These are phyloP conservation scores for Euphorbia corollata DNA, from an alignment of 441 rosid genomes.

Conservation along the genomic window DNA sequence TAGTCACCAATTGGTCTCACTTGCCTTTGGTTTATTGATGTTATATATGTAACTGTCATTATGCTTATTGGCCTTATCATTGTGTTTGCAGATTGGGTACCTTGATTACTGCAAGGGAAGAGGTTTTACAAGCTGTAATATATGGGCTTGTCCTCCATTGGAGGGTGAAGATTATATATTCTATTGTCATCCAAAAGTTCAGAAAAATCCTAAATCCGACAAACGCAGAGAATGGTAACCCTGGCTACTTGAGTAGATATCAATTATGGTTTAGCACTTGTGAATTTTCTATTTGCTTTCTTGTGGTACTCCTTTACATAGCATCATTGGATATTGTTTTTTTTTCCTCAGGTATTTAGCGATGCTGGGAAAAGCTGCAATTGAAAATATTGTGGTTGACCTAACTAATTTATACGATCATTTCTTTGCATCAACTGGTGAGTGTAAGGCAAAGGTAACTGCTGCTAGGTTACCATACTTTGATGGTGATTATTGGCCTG, in stretches of 20 bases:
- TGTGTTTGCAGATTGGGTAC: conserved; percentile 71
- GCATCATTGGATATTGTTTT: conserved; percentile 19
- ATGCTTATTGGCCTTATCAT: conserved; percentile 9
- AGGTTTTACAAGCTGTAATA: conserved; percentile 98
- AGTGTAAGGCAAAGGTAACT: conserved; percentile 87
- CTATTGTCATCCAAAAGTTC: conserved; percentile 99
- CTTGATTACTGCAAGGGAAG: conserved; percentile 97
- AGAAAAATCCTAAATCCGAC: conserved; percentile 98
- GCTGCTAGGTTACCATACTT: conserved; percentile 99
- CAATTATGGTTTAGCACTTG: not conserved
- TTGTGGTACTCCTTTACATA: conserved; percentile 7
- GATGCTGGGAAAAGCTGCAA: conserved; percentile 83
- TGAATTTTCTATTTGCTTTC: not conserved
- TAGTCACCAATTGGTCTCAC: conserved; percentile 17
- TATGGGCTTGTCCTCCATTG: conserved; percentile 99
- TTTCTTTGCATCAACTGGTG: conserved; percentile 78
- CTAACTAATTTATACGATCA: conserved; percentile 90
- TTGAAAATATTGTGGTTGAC: conserved; percentile 82
- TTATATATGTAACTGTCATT: conserved; percentile 7
- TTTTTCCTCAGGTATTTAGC: conserved; percentile 64
- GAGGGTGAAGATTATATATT: conserved; percentile 99
- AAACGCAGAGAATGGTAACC: conserved; percentile 95
- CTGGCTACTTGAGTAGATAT: conserved; percentile 4
- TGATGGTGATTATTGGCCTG: conserved; percentile 99
- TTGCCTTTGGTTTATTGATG: conserved; percentile 3